A percentile compares a stretch with the other conserved stretches of the same genome.
Evolutionary conservation across 345 rosid species (phyloP).

Genomic region (Corchorus olitorius): DNA sequence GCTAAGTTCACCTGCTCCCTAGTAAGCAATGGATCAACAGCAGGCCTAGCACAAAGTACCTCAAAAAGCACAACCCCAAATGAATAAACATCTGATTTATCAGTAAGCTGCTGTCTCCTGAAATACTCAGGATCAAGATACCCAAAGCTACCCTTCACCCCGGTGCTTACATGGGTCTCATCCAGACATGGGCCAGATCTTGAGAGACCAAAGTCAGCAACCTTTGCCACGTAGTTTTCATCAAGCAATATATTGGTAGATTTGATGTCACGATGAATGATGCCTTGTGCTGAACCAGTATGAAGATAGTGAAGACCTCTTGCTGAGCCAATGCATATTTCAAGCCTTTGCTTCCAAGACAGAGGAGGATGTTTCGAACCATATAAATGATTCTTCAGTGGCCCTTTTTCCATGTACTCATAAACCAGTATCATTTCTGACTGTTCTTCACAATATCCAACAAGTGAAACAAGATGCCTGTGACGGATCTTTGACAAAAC

Average conservation of each 20-base stretch:
- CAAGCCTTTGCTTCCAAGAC: slow-evolving; percentile 94
- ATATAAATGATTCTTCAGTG: slow-evolving; percentile 80
- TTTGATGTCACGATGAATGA: slow-evolving; percentile 95
- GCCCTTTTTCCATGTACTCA: slow-evolving; percentile 95
- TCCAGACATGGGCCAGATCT: slow-evolving; percentile 91
- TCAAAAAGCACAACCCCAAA: slow-evolving; percentile 93
- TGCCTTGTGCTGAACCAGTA: slow-evolving; percentile 91
- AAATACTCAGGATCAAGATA: slow-evolving; percentile 96
- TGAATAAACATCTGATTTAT: slow-evolving; percentile 93
- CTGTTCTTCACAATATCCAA: slow-evolving; percentile 93
- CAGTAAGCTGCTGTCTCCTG: slow-evolving; percentile 92
- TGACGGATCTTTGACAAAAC: slow-evolving; percentile 85
- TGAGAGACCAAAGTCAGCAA: slow-evolving; percentile 96
- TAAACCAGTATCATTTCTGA: slow-evolving; percentile 93
- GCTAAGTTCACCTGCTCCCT: slow-evolving; percentile 96
- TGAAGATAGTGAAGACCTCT: slow-evolving; percentile 96
- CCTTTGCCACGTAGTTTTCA: slow-evolving; percentile 67
- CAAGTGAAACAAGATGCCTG: slow-evolving; percentile 88
- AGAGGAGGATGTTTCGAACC: slow-evolving; percentile 61
- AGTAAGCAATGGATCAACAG: slow-evolving; percentile 87
- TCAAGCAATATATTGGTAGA: slow-evolving; percentile 90
- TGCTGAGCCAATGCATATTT: slow-evolving; percentile 88
- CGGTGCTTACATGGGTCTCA: slow-evolving; percentile 94
- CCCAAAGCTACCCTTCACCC: slow-evolving; percentile 96
- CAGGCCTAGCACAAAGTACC: slow-evolving; percentile 95